Evolutionary conservation across 2,329 filamentous ascomycete genomes (phyloP).

Genomic region (Xylariaceae sp.): DNA sequence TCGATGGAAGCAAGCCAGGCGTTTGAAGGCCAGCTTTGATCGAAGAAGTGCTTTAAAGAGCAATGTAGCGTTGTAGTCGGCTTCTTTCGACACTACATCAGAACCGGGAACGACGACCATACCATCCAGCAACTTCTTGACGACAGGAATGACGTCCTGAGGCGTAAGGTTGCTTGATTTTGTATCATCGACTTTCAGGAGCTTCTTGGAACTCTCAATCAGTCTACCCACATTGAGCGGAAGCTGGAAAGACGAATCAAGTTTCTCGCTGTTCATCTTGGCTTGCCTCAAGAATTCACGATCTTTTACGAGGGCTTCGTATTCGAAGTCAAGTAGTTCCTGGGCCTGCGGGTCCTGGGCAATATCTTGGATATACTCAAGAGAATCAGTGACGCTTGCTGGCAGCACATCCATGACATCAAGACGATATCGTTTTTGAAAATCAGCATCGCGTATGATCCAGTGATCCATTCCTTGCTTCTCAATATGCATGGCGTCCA

Average conservation of each 20-base stretch:
- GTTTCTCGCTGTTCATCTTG: constrained; percentile 59
- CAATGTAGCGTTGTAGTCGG: constrained; percentile 81
- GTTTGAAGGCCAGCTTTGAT: constrained; percentile 87
- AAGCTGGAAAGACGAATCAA: constrained; percentile 82
- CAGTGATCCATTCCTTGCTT: constrained; percentile 87
- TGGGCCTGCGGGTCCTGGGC: constrained; percentile 85
- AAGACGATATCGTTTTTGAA: constrained; percentile 76
- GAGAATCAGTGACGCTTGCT: constrained; percentile 61
- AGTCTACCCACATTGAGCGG: constrained; percentile 89
- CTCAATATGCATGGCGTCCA: constrained; percentile 91
- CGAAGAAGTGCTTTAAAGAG: constrained; percentile 90
- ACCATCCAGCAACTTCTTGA: constrained; percentile 68
- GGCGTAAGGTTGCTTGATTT: constrained; percentile 87
- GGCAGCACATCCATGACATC: constrained; percentile 70
- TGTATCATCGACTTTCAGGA: constrained; percentile 84
- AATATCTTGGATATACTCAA: constrained; percentile 85
- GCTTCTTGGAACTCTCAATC: constrained; percentile 82
- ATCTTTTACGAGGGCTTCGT: constrained; percentile 70
- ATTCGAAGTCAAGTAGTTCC: constrained; percentile 82
- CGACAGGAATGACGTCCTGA: constrained; percentile 75
- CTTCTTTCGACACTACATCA: constrained; percentile 78
- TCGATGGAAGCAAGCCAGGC: constrained; percentile 78
- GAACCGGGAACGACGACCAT: constrained; percentile 82
- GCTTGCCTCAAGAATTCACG: constrained; percentile 69
- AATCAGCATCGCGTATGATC: constrained; percentile 70